A percentile compares a stretch with the other conserved stretches of the same genome.
Evolutionary conservation across 164 flowering plant genomes (phyloP).

Genomic region (Warburgia ugandensis): DNA sequence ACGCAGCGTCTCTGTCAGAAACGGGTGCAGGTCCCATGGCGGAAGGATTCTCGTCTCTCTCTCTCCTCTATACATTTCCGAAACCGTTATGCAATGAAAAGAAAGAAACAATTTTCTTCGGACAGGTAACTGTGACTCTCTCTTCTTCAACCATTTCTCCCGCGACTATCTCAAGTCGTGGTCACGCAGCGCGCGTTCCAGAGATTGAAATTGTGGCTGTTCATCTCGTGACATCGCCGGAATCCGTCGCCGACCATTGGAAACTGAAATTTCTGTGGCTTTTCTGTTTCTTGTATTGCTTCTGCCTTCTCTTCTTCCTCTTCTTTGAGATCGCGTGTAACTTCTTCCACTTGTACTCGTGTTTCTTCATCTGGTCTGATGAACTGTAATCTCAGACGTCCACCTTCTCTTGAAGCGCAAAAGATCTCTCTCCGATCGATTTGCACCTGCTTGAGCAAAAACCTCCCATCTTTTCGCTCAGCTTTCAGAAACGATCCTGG

Average conservation of each 20-base stretch:
- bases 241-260: too few relatives aligned
- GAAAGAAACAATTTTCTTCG: too few relatives aligned
- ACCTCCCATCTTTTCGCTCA: slow-evolving; percentile 43
- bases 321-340: too few relatives aligned
- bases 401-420: slow-evolving; percentile 31
- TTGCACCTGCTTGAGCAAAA: slow-evolving; percentile 36
- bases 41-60: too few relatives aligned
- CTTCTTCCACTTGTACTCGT: slow-evolving; percentile 10
- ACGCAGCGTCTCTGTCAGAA: too few relatives aligned
- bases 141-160: too few relatives aligned
- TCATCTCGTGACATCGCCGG: not conserved
- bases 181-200: slow-evolving; percentile 1
- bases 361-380: slow-evolving; percentile 12
- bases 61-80: too few relatives aligned
- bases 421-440: slow-evolving; percentile 39
- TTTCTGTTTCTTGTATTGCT: too few relatives aligned
- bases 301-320: too few relatives aligned
- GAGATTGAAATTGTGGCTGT: not conserved
- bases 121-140: too few relatives aligned
- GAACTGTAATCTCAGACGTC: slow-evolving; percentile 46
- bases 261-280: not conserved
- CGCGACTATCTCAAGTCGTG: not conserved
- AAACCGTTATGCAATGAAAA: too few relatives aligned
- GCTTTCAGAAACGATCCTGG: slow-evolving; percentile 33
- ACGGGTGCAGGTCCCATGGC: too few relatives aligned